Conservation (phyloP, 2,329 filamentous ascomycete species). For the Byssoonygena ceratinophila region DNA sequence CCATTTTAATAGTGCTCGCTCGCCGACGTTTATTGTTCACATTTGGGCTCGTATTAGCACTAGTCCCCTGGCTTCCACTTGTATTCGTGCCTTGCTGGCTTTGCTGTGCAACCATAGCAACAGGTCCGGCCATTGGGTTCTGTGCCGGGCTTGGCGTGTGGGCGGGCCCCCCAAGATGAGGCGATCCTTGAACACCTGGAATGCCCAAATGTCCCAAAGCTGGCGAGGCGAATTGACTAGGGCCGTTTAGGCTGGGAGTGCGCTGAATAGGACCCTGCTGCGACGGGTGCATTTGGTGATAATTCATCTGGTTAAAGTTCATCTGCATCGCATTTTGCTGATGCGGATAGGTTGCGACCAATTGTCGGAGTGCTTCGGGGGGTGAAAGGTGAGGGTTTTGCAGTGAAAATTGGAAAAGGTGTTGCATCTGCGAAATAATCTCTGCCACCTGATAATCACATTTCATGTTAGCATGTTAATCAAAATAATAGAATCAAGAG, state of each 20-base stretch:
- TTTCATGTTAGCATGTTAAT: slow-evolving; percentile 16
- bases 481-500: not conserved
- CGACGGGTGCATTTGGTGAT: slow-evolving; percentile 22
- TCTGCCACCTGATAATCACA: slow-evolving; percentile 47
- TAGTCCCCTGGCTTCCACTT: slow-evolving; percentile 42
- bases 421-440: slow-evolving; percentile 54
- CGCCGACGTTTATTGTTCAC: slow-evolving; percentile 48
- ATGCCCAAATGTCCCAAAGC: slow-evolving; percentile 46
- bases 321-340: slow-evolving; percentile 25
- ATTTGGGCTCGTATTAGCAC: slow-evolving; percentile 54
- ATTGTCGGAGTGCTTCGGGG: slow-evolving; percentile 44
- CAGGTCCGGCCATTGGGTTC: slow-evolving; percentile 37
- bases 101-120: slow-evolving; percentile 48
- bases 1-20: slow-evolving; percentile 50
- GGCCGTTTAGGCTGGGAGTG: slow-evolving; percentile 38
- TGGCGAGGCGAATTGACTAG: slow-evolving; percentile 49
- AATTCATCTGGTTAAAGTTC: slow-evolving; percentile 19
- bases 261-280: slow-evolving; percentile 32
- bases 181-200: slow-evolving; percentile 39
- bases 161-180: slow-evolving; percentile 43
- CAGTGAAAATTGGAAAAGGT: slow-evolving; percentile 48
- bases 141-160: slow-evolving; percentile 38
- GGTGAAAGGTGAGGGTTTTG: slow-evolving; percentile 44
- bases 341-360: slow-evolving; percentile 39
- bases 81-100: slow-evolving; percentile 47